phyloP scores from a whole-genome alignment of 140 eudicot species.

The Ambrosia hybrid region DNA sequence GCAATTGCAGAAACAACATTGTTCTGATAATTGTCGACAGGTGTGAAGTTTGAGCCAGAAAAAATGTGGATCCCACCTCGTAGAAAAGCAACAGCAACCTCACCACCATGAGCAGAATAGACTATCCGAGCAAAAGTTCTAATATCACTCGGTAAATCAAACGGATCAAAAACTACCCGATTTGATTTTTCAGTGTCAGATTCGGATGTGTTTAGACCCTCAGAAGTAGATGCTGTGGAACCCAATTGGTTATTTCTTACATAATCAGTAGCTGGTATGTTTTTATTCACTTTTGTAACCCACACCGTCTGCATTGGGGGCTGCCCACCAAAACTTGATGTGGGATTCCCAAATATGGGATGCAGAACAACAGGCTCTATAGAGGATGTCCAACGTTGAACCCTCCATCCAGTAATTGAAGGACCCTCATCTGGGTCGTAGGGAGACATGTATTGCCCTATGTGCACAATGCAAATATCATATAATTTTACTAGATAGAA shows the following conservation, averaged over 20 bases:
- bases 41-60: constrained; percentile 75
- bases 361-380: constrained; percentile 93
- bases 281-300: constrained; percentile 87
- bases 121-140: constrained; percentile 93
- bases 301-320: constrained; percentile 98
- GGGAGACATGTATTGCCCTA: constrained; percentile 99
- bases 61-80: constrained; percentile 90
- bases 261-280: constrained; percentile 79
- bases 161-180: constrained; percentile 85
- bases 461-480: constrained; percentile 21
- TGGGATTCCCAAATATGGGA: constrained; percentile 96
- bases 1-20: constrained; percentile 95
- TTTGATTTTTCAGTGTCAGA: constrained; percentile 53
- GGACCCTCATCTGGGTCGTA: constrained; percentile 99
- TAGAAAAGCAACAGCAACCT: constrained; percentile 93
- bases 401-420: constrained; percentile 97
- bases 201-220: constrained; percentile 37
- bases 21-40: constrained; percentile 85
- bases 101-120: constrained; percentile 99
- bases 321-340: constrained; percentile 81
- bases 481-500: not conserved
- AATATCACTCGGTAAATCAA: constrained; percentile 98
- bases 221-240: constrained; percentile 33
- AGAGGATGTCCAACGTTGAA: constrained; percentile 98
- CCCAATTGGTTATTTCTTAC: constrained; percentile 47